Evolutionary conservation across 2,329 filamentous ascomycete species (phyloP).

Genomic region (Phialophora tarda): DNA sequence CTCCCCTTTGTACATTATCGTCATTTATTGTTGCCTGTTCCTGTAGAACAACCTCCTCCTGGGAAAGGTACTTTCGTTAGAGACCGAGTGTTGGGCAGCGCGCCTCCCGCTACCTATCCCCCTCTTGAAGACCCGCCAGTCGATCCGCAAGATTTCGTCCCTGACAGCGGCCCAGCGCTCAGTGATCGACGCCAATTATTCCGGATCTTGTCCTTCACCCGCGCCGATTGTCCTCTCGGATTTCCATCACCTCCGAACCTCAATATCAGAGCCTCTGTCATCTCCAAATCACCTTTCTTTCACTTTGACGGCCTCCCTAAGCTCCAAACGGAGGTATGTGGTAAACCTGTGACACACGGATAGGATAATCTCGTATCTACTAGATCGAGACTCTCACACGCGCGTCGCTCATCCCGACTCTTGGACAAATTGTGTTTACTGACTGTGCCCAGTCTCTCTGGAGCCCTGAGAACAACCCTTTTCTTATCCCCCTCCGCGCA

Average conservation of each 20-base stretch:
- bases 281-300: constrained; percentile 9
- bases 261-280: constrained; percentile 17
- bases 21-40: constrained; percentile 19
- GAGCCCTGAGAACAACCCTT: background rate
- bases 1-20: constrained; percentile 24
- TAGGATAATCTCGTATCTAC: constrained; percentile 1
- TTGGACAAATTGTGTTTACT: constrained; percentile 1
- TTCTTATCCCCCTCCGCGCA: background rate
- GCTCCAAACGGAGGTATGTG: constrained; percentile 22
- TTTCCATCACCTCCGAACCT: constrained; percentile 25
- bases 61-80: constrained; percentile 7
- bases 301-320: constrained; percentile 15
- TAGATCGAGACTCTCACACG: background rate
- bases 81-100: constrained; percentile 6
- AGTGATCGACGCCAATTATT: constrained; percentile 34
- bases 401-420: constrained; percentile 8
- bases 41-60: constrained; percentile 5
- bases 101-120: background rate
- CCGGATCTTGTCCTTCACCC: constrained; percentile 26
- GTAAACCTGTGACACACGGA: background rate
- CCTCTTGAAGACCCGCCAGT: constrained; percentile 9
- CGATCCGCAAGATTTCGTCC: constrained; percentile 11
- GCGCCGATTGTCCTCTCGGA: constrained; percentile 27
- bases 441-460: background rate
- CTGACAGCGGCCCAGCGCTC: constrained; percentile 26